phyloP scores from a whole-genome alignment of 257 asterid species.

The Solanum tarapatanum region DNA sequence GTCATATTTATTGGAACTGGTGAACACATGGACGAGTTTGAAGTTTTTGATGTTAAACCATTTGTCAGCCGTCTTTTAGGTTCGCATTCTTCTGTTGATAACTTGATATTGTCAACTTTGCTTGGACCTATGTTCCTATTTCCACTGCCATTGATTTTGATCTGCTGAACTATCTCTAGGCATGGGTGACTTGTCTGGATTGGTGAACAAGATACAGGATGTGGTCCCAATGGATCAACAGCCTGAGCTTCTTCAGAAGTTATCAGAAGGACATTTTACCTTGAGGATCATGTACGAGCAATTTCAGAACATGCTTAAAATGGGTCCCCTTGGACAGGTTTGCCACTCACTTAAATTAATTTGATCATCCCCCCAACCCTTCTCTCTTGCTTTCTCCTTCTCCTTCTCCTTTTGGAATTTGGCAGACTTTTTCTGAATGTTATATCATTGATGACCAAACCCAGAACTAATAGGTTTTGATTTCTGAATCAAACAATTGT shows the following conservation, averaged over 20 bases:
- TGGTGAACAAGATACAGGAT: constrained; percentile 94
- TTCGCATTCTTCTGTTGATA: constrained; percentile 10
- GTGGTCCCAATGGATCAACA: constrained; percentile 98
- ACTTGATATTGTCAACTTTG: not conserved
- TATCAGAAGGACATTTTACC: constrained; percentile 85
- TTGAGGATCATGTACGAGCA: constrained; percentile 92
- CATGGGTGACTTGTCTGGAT: constrained; percentile 98
- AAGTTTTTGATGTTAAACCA: constrained; percentile 92
- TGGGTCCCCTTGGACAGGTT: constrained; percentile 98
- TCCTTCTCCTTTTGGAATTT: not conserved
- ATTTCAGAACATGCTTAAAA: constrained; percentile 74
- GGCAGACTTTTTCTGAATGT: not conserved
- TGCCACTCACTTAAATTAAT: not conserved
- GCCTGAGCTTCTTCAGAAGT: constrained; percentile 98
- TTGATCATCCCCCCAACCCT: not conserved
- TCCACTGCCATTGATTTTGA: not conserved
- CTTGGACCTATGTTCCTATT: not conserved
- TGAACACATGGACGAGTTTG: constrained; percentile 98
- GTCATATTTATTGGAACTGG: constrained; percentile 91
- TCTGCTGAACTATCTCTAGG: constrained; percentile 27
- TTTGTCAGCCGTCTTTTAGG: constrained; percentile 98
- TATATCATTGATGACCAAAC: not conserved
- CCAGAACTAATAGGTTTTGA: not conserved
- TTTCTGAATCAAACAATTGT: not conserved
- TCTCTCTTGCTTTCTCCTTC: not conserved